phyloP scores from a whole-genome alignment of 108 stramenopile species.

The Stephanodiscus triporus region DNA sequence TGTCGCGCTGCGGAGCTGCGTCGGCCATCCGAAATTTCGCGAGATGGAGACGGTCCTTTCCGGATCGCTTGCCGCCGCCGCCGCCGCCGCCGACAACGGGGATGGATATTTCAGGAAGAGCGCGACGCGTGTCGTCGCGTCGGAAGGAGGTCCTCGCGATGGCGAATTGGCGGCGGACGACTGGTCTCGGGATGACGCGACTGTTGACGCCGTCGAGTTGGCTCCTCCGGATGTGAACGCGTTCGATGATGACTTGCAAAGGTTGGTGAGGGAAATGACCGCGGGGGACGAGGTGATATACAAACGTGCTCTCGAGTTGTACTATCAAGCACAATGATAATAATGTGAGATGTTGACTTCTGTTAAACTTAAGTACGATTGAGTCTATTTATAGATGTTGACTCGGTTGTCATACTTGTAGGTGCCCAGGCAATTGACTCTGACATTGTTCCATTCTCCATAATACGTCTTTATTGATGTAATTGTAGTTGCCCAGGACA shows the following conservation, averaged over 20 bases:
- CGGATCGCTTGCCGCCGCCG: neutral
- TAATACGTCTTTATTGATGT: too few relatives aligned
- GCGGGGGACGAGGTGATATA: constrained; percentile 30
- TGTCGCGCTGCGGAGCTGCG: constrained; percentile 12
- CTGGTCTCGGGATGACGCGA: neutral
- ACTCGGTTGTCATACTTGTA: too few relatives aligned
- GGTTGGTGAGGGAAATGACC: constrained; percentile 19
- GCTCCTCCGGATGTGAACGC: constrained; percentile 16
- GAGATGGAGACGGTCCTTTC: constrained; percentile 4
- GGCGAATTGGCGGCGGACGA: neutral
- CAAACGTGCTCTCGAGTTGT: constrained; percentile 21
- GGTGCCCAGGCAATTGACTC: too few relatives aligned
- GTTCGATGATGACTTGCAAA: constrained; percentile 28
- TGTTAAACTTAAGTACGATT: too few relatives aligned
- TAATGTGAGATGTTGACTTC: too few relatives aligned
- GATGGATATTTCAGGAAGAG: constrained; percentile 3
- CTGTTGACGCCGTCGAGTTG: constrained; percentile 4
- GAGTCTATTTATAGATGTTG: too few relatives aligned
- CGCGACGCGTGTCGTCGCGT: neutral
- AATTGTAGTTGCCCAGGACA: too few relatives aligned
- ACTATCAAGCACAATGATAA: constrained; percentile 1
- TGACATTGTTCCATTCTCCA: too few relatives aligned
- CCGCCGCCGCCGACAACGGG: neutral
- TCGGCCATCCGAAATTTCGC: constrained; percentile 2
- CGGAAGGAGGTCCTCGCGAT: neutral